Conservation (phyloP, 1,284 basidiomycete genomes). For the Cutaneotrichosporon arboriforme region DNA sequence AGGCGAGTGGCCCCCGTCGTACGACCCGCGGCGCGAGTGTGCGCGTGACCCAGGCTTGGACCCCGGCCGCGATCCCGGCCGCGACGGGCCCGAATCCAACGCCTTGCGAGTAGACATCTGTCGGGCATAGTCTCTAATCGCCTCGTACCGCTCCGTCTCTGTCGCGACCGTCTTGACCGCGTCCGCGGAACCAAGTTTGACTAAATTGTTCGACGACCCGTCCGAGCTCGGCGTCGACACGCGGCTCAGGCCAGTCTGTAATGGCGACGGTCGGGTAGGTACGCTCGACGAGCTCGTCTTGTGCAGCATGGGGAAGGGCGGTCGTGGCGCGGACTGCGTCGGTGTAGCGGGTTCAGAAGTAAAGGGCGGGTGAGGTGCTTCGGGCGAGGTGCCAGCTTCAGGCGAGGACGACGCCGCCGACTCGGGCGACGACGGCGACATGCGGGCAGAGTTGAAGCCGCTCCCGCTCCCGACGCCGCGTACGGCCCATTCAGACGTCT, state of each 20-base stretch:
- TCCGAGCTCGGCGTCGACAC: background rate
- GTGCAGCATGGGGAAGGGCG: background rate
- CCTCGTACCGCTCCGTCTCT: conserved; percentile 24
- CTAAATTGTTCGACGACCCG: background rate
- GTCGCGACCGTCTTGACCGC: conserved; percentile 12
- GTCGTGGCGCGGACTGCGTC: background rate
- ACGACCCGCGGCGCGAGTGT: conserved; percentile 13
- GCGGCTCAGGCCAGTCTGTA: background rate
- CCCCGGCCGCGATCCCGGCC: background rate
- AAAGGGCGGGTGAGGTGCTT: no score
- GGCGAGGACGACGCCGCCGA: background rate
- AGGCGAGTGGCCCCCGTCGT: conserved; percentile 11
- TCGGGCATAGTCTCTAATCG: conserved; percentile 34
- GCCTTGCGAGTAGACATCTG: conserved; percentile 8
- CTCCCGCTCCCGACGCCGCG: conserved; percentile 24
- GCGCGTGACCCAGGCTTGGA: no score
- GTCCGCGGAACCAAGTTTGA: background rate
- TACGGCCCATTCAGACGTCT: conserved; percentile 14
- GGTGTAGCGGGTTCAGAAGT: background rate
- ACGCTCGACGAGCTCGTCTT: background rate
- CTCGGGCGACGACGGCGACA: no score
- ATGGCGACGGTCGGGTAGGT: background rate
- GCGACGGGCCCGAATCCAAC: background rate
- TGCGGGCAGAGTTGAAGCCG: background rate
- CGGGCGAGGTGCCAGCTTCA: background rate